Percentiles rank a stretch among this genome's conserved stretches.
These are phyloP conservation scores for Massospora cicadina DNA, from an alignment of 371 early-diverging fungal genomes.

Conservation along the genomic window DNA sequence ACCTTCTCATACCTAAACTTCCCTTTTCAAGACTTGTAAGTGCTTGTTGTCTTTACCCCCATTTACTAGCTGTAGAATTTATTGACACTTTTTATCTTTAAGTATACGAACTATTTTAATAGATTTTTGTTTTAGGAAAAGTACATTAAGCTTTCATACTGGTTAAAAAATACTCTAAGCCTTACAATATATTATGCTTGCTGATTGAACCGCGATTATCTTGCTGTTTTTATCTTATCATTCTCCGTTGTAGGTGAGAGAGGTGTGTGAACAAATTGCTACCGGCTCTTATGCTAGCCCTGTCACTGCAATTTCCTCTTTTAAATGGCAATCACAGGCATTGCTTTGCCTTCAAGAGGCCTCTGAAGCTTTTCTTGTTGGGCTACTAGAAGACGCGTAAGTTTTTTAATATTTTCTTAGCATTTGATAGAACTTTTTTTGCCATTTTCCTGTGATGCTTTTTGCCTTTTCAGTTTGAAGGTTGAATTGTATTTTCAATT, in stretches of 20 bases:
- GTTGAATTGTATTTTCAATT: no score
- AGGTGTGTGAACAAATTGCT: slow-evolving; percentile 34
- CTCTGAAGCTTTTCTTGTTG: slow-evolving; percentile 68
- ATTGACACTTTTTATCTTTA: not conserved
- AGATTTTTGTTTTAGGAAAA: not conserved
- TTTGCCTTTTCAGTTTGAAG: no score
- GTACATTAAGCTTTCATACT: not conserved
- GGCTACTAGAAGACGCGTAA: slow-evolving; percentile 85
- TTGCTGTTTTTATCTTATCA: not conserved
- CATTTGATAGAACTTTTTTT: not conserved
- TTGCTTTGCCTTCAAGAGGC: slow-evolving; percentile 82
- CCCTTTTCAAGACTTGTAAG: slow-evolving; percentile 62
- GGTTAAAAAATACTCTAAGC: not conserved
- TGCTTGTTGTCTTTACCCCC: slow-evolving; percentile 2
- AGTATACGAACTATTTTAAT: not conserved
- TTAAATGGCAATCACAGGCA: slow-evolving; percentile 69
- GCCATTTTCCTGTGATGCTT: no score
- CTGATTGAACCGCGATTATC: not conserved
- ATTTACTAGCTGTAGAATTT: not conserved
- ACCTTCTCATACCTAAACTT: slow-evolving; percentile 45
- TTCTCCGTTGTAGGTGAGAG: slow-evolving; percentile 28
- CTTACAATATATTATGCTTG: not conserved
- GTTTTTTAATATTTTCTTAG: slow-evolving; percentile 14
- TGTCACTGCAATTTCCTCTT: slow-evolving; percentile 16
- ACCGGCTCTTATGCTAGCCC: slow-evolving; percentile 16